A percentile compares a stretch with the other conserved stretches of the same genome.
phyloP scores from a whole-genome alignment of 2,329 filamentous ascomycete species.

The Eutypella sp. region DNA sequence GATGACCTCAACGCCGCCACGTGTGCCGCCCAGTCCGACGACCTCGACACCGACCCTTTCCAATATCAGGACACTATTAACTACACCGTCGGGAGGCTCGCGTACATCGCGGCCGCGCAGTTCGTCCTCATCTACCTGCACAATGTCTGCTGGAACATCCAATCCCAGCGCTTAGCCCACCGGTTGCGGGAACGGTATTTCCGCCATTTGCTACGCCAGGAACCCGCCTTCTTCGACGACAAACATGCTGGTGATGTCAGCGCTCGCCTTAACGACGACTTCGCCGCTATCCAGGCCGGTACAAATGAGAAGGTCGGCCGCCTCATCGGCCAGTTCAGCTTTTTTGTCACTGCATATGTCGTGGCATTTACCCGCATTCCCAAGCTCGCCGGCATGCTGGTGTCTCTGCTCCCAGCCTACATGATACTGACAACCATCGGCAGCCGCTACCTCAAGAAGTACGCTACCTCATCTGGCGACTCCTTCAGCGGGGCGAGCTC shows the following conservation, averaged over 20 bases:
- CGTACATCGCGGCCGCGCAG: constrained; percentile 59
- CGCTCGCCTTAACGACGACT: constrained; percentile 59
- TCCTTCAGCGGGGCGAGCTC: constrained; percentile 54
- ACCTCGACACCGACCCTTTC: constrained; percentile 8
- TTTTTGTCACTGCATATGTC: constrained; percentile 63
- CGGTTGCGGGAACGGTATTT: constrained; percentile 59
- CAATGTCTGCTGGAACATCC: constrained; percentile 58
- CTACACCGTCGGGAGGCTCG: constrained; percentile 54
- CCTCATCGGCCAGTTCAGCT: constrained; percentile 55
- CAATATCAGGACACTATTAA: constrained; percentile 42
- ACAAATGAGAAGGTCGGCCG: constrained; percentile 69
- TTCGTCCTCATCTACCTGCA: constrained; percentile 62
- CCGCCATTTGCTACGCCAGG: constrained; percentile 52
- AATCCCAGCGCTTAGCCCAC: constrained; percentile 58
- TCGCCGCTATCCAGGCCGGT: constrained; percentile 61
- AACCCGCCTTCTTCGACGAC: constrained; percentile 59
- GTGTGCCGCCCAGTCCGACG: constrained; percentile 27
- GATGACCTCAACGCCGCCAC: constrained; percentile 45
- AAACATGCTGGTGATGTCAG: constrained; percentile 59
- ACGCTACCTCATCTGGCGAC: constrained; percentile 43
- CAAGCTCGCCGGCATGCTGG: constrained; percentile 57
- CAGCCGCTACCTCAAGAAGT: constrained; percentile 49
- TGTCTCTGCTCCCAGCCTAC: constrained; percentile 59
- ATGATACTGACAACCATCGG: constrained; percentile 53
- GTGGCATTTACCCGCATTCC: constrained; percentile 63